Base-by-base conservation (phyloP, 108 stramenopile genomes). In the Hondaea fermentalgiana region DNA sequence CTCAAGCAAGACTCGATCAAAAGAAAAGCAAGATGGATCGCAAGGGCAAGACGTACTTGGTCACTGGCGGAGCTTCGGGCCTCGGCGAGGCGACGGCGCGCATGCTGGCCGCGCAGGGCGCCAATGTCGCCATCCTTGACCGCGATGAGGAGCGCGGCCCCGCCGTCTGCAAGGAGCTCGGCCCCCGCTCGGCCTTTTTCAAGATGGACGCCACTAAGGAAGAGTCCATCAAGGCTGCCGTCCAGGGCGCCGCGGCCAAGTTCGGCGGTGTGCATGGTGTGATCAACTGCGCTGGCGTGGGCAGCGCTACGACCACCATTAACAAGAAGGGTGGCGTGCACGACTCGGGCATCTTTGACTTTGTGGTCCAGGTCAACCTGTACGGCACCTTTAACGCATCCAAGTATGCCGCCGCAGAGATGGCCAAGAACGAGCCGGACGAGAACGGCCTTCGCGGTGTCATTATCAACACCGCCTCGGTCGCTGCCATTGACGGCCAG, bases 401-500 rank as follows among this genome's bases (percentile, higher is more conserved):
- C n/a, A 93, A 97, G 25, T 90, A 98, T 47, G 95, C 97, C 17
- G 96, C 97, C 5, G 95, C 95, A 89, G 89, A 95, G 59, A 97
- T 97, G 97, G 92, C 91, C 25, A 88, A 60, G 25, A 87, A 93
- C 57, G 88, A 91, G 8, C 76, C 90, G 60, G 60, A 87, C 88
- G 83, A 59, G 19, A 91, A 95, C 60, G 96, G 95, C 4, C 87
- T 95, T 10, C 89, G 96, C 14, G 97, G 98, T 5, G 93, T 94
- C 87, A 96, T 99, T 47, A 93, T 99, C 88, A 97, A 98, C 91
- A 98, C 98, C 3, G 96, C 97, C 8, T 94, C 93, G 58, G 94
- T 99, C 47, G 98, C 98, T 10, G 98, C 98, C 6, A 97, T 92
- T 88, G 98, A 99, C 44, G 98, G 98, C 29, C 98, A 98, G 91